Evolutionary conservation across 176 grass and related monocot species (phyloP), one percentile per base, ranked within the genome.

Genomic region (Areca catechu): DNA sequence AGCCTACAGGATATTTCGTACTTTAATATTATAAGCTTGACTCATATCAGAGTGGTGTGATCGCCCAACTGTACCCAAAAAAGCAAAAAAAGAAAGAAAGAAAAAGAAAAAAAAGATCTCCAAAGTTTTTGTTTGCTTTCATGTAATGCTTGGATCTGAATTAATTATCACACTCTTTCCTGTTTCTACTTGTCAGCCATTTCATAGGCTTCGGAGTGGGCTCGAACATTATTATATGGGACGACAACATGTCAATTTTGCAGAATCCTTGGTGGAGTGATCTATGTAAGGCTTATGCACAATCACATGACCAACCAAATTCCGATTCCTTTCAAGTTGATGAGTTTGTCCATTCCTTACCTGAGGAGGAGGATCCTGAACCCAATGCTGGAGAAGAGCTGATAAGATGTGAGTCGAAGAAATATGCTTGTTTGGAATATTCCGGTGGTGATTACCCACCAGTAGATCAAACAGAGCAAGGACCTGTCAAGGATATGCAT

Each of bases 221-320:
- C 72, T 89, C 18, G 80, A 77, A 52, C 67, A 80, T 24, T 95
- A 95, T 18, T 95, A 95, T 18, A 48, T 25, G 22, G 69, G 50
- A 48, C 85, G 81, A 34, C 89, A 95, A 74, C 68, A 75, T 63
- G 62, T 60, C 25, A 65, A 43, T 17, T 59, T 64, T 34, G 27
- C 49, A 20, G 62, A 71, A 43, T 49, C 71, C 52, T 59, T 77
- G 58, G 58, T 89, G 84, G 17, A 67, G 68, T 68, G 84, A 85
- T 29, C 81, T 95, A 16, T 70, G 70, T 24, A 55, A 68, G 67
- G 70, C 77, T 51, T 82, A 88, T 73, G 80, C 54, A 50, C 72
- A 67, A 53, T 37, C 22, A 7, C 69, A 57, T 19, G 82, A 79
- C 54, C 77, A 84, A 37, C 66, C 56, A 4, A 80, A 72, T 71